Evolutionary conservation across 2,329 filamentous ascomycete species (phyloP).

Genomic region (Xylaria sp.): DNA sequence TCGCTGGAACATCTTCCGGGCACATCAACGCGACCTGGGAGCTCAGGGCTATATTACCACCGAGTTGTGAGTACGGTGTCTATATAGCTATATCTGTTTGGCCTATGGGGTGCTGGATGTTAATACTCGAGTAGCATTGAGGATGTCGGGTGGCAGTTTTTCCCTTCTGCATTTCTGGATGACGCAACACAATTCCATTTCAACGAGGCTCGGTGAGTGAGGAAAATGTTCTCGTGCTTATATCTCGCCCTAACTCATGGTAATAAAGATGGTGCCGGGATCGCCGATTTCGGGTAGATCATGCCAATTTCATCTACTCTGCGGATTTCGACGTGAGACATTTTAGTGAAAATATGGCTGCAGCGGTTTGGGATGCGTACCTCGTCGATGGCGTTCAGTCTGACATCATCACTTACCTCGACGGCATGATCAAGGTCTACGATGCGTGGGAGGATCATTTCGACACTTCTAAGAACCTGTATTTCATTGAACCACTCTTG

Average conservation of each 20-base stretch:
- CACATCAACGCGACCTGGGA: conserved; percentile 24
- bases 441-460: conserved; percentile 15
- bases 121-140: conserved; percentile 2
- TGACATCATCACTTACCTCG: conserved; percentile 11
- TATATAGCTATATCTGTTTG: no score
- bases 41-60: conserved; percentile 23
- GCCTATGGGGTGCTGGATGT: no score
- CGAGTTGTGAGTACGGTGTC: conserved; percentile 14
- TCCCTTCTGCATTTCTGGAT: conserved; percentile 17
- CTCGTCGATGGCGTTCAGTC: conserved; percentile 21
- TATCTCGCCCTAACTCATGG: neutral
- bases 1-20: conserved; percentile 22
- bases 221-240: neutral
- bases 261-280: conserved; percentile 19
- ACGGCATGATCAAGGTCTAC: conserved; percentile 17
- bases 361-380: conserved; percentile 20
- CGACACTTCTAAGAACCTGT: conserved; percentile 18
- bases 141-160: conserved; percentile 19
- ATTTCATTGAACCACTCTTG: conserved; percentile 16
- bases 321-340: conserved; percentile 4
- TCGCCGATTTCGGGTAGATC: conserved; percentile 20
- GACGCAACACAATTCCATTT: conserved; percentile 24
- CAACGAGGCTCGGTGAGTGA: conserved; percentile 10
- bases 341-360: conserved; percentile 13
- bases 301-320: conserved; percentile 20